phyloP scores from a whole-genome alignment of 2,329 filamentous ascomycete species.

The Amauroascus verrucosus region DNA sequence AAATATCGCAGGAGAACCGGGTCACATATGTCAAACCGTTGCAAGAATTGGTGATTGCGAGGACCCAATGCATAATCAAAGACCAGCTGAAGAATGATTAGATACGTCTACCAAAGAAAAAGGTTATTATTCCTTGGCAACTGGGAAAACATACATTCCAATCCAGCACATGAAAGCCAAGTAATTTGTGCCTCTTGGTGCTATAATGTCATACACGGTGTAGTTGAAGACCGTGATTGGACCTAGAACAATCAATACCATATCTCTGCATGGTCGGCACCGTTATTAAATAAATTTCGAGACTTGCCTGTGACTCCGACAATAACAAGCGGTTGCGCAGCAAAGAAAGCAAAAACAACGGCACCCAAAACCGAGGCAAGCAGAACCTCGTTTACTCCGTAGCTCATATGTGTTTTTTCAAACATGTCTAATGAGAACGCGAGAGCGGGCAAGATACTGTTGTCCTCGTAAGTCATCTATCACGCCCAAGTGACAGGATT shows the following conservation, averaged over 20 bases:
- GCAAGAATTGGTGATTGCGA: slow-evolving; percentile 76
- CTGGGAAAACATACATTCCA: slow-evolving; percentile 50
- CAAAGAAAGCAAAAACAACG: slow-evolving; percentile 68
- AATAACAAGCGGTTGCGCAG: slow-evolving; percentile 78
- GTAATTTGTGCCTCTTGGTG: slow-evolving; percentile 65
- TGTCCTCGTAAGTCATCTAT: slow-evolving; percentile 14
- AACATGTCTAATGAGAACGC: slow-evolving; percentile 94
- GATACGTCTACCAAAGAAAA: neutral
- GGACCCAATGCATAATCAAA: slow-evolving; percentile 70
- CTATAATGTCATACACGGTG: slow-evolving; percentile 83
- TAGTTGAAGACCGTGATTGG: slow-evolving; percentile 93
- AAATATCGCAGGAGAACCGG: slow-evolving; percentile 84
- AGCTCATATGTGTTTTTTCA: slow-evolving; percentile 71
- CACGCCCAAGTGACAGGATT: neutral
- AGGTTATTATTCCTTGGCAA: neutral
- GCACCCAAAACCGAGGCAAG: slow-evolving; percentile 72
- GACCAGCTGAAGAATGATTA: slow-evolving; percentile 52
- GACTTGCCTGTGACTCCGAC: slow-evolving; percentile 67
- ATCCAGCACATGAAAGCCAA: slow-evolving; percentile 90
- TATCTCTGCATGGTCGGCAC: slow-evolving; percentile 42
- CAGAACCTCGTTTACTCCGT: slow-evolving; percentile 86
- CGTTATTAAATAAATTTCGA: slow-evolving; percentile 26
- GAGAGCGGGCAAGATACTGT: slow-evolving; percentile 71
- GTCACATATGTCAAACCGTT: slow-evolving; percentile 85
- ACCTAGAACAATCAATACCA: slow-evolving; percentile 48